Percentiles rank a stretch among this genome's conserved stretches.
Conservation (phyloP, 441 rosid genomes). For the Populus tomentosa region DNA sequence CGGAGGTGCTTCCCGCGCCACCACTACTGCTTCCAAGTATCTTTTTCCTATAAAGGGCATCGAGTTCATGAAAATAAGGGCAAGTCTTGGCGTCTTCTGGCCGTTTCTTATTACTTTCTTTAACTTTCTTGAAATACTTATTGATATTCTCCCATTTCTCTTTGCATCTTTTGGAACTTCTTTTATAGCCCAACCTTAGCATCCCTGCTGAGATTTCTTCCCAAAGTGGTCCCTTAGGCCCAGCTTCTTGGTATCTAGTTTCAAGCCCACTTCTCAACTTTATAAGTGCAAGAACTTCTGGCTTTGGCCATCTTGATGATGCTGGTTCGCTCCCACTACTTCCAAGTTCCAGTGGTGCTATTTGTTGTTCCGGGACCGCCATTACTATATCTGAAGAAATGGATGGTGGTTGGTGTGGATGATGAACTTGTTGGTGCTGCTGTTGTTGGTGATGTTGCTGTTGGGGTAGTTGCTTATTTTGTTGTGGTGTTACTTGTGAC, state of each 20-base stretch:
- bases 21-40: constrained; percentile 30
- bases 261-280: constrained; percentile 66
- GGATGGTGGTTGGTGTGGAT: constrained; percentile 10
- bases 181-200: constrained; percentile 55
- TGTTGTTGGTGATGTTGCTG: constrained; percentile 17
- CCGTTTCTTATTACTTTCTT: constrained; percentile 70
- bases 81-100: constrained; percentile 74
- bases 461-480: constrained; percentile 13
- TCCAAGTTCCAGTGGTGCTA: constrained; percentile 26
- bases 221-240: constrained; percentile 76
- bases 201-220: constrained; percentile 64
- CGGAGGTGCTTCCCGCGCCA: constrained; percentile 9
- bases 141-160: constrained; percentile 90
- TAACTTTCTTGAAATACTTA: constrained; percentile 79
- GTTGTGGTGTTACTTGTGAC: constrained; percentile 3
- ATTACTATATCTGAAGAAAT: constrained; percentile 24
- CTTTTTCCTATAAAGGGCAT: constrained; percentile 59
- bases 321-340: constrained; percentile 31
- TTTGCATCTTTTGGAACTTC: constrained; percentile 68
- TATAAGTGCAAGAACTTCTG: constrained; percentile 68
- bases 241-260: constrained; percentile 52
- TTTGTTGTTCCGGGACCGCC: constrained; percentile 44
- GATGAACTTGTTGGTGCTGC: constrained; percentile 24
- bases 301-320: constrained; percentile 74
- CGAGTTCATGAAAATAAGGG: constrained; percentile 74